Percentiles rank a stretch among this genome's conserved stretches.
These are phyloP conservation scores for Solanum chiquidenum DNA, from an alignment of 257 asterid species.

Conservation along the genomic window DNA sequence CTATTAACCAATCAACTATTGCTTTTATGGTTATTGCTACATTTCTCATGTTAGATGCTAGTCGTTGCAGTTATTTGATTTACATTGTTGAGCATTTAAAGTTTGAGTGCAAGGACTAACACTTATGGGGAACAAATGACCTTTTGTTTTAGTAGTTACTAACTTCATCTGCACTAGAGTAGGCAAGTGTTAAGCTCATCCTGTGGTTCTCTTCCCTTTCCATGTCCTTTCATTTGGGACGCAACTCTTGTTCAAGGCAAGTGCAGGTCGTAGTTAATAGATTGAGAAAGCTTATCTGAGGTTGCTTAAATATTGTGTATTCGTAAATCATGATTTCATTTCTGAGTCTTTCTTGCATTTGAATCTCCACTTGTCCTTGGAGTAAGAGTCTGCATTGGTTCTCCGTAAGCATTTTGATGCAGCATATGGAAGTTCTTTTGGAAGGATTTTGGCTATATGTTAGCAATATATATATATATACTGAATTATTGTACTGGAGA, in stretches of 20 bases:
- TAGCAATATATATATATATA: background rate
- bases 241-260: background rate
- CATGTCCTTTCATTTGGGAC: background rate
- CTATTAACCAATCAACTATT: background rate
- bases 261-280: background rate
- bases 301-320: background rate
- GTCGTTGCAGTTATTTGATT: background rate
- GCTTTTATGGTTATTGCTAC: background rate
- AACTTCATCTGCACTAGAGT: background rate
- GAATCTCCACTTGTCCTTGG: background rate
- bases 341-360: background rate
- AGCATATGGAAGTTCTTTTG: background rate
- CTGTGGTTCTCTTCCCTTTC: background rate
- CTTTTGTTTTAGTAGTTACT: background rate
- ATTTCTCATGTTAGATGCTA: background rate
- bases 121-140: background rate
- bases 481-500: background rate
- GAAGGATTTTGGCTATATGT: background rate
- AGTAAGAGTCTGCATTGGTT: background rate
- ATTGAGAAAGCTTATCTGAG: background rate
- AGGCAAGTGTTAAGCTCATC: background rate
- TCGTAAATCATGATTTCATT: background rate
- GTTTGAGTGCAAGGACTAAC: background rate
- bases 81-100: background rate
- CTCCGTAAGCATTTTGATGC: background rate